phyloP scores from a whole-genome alignment of 169 alveolate genomes.

The Ichthyophthirius multifiliis region DNA sequence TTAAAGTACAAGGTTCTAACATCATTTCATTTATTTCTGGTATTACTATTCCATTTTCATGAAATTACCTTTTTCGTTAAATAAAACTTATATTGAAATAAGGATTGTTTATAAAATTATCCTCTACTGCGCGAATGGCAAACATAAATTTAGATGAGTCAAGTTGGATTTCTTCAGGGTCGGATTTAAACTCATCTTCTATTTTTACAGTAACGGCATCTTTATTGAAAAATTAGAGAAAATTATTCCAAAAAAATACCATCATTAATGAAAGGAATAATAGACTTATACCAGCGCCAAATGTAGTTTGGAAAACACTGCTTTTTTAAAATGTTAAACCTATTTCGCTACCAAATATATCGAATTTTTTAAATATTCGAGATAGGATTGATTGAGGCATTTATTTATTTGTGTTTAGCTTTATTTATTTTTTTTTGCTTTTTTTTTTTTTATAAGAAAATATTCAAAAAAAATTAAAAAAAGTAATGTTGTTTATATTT shows the following conservation, averaged over 20 bases:
- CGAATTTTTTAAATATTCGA: background rate
- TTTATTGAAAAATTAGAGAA: too few species aligned
- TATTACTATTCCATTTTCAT: too few species aligned
- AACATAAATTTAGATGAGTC: background rate
- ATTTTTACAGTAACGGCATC: too few species aligned
- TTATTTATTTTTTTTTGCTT: too few species aligned
- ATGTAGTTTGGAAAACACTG: background rate
- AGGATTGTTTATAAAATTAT: background rate
- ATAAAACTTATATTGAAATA: background rate
- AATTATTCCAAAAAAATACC: background rate
- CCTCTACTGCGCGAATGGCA: background rate
- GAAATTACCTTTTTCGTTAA: background rate
- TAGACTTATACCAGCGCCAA: background rate
- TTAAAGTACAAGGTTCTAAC: background rate
- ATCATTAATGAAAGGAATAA: background rate
- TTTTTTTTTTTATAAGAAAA: too few species aligned
- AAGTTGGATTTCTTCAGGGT: background rate
- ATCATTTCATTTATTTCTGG: background rate
- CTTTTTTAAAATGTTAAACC: background rate
- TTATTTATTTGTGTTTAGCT: too few species aligned
- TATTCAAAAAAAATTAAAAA: too few species aligned
- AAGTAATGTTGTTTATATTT: too few species aligned
- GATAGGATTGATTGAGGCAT: too few species aligned
- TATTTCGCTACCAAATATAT: background rate
- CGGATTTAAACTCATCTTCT: too few species aligned